A percentile compares a stretch with the other conserved stretches of the same genome.
Evolutionary conservation across 345 rosid species (phyloP).

Genomic region (Reutealis trisperma): DNA sequence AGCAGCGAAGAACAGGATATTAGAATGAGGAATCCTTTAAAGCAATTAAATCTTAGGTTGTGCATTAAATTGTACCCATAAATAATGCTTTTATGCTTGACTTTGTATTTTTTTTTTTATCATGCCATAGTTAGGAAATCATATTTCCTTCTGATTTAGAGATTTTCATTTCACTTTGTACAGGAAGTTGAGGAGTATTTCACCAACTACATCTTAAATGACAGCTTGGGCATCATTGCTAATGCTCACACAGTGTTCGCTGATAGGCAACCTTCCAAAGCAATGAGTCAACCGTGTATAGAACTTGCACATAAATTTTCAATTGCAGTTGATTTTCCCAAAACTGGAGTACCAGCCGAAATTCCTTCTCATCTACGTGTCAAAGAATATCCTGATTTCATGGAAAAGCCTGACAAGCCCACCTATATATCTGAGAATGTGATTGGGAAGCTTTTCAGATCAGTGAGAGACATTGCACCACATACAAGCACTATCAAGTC

Average conservation of each 20-base stretch:
- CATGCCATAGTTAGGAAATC: background rate
- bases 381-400: slow-evolving; percentile 57
- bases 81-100: too few species aligned
- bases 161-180: slow-evolving; percentile 8
- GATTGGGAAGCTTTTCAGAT: slow-evolving; percentile 60
- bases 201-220: slow-evolving; percentile 51
- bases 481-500: slow-evolving; percentile 24
- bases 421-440: slow-evolving; percentile 48
- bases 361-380: slow-evolving; percentile 40
- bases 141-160: background rate
- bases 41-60: too few species aligned
- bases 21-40: background rate
- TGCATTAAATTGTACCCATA: too few species aligned
- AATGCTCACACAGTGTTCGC: slow-evolving; percentile 59
- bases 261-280: slow-evolving; percentile 39
- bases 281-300: slow-evolving; percentile 44
- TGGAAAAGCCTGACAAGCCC: slow-evolving; percentile 58
- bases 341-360: slow-evolving; percentile 61
- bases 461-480: slow-evolving; percentile 43
- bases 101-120: background rate
- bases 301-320: slow-evolving; percentile 49
- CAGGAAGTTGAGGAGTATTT: slow-evolving; percentile 49
- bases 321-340: slow-evolving; percentile 60
- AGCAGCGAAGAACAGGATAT: background rate
- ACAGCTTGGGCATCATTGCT: slow-evolving; percentile 54